phyloP scores from a whole-genome alignment of 2,329 filamentous ascomycete species.

The Neopestalotiopsis rosae region DNA sequence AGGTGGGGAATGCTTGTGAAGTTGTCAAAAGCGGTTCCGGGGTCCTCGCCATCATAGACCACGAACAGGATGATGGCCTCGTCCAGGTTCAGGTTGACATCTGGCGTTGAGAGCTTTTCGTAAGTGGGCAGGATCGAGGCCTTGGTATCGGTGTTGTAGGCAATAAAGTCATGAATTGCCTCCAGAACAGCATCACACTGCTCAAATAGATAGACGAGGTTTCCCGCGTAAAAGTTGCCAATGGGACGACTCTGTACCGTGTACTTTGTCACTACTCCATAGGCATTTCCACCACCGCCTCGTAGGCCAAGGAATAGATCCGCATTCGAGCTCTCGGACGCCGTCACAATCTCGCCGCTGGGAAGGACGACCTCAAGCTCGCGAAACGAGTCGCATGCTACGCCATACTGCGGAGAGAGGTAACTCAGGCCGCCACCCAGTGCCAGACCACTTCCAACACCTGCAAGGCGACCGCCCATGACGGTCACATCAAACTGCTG shows the following conservation, averaged over 20 bases:
- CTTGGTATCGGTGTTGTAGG: constrained; percentile 39
- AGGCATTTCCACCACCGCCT: constrained; percentile 34
- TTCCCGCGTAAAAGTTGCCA: constrained; percentile 34
- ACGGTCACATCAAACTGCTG: constrained; percentile 29
- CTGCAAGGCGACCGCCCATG: constrained; percentile 30
- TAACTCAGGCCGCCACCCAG: constrained; percentile 34
- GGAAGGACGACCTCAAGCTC: constrained; percentile 36
- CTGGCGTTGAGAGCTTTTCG: constrained; percentile 35
- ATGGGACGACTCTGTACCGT: constrained; percentile 33
- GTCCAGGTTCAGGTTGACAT: constrained; percentile 35
- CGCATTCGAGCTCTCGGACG: constrained; percentile 25
- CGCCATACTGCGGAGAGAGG: constrained; percentile 33
- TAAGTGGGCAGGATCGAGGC: constrained; percentile 40
- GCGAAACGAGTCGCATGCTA: constrained; percentile 34
- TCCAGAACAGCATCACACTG: constrained; percentile 33
- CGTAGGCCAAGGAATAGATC: constrained; percentile 36
- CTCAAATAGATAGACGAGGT: constrained; percentile 32
- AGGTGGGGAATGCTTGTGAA: constrained; percentile 38
- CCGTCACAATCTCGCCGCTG: constrained; percentile 30
- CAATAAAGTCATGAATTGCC: constrained; percentile 36
- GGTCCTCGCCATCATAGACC: constrained; percentile 40
- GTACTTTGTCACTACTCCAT: constrained; percentile 30
- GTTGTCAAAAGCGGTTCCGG: constrained; percentile 36
- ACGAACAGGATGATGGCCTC: constrained; percentile 39
- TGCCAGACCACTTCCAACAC: constrained; percentile 32